Conservation (phyloP, 192 early-diverging fungal genomes). For the Coemansia sp. region DNA sequence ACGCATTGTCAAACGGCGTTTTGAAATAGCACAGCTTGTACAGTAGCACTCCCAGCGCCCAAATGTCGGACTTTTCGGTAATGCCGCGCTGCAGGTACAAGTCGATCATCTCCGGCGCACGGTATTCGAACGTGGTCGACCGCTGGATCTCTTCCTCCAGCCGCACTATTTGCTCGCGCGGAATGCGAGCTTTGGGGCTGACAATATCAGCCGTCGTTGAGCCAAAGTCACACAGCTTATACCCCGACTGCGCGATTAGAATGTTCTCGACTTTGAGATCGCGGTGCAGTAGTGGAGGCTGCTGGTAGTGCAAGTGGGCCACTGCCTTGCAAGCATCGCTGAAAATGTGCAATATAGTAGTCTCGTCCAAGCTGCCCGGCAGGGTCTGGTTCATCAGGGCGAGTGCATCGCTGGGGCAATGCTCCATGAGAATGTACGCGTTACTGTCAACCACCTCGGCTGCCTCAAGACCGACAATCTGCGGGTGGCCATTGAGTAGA, state of each 20-base stretch:
- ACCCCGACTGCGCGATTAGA: conserved; percentile 64
- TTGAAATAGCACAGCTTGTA: conserved; percentile 97
- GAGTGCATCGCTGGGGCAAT: conserved; percentile 72
- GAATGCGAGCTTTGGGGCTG: conserved; percentile 33
- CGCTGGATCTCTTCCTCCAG: conserved; percentile 91
- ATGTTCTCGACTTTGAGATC: conserved; percentile 89
- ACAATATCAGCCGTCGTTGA: conserved; percentile 64
- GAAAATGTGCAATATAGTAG: conserved; percentile 90
- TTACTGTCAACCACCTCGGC: conserved; percentile 64
- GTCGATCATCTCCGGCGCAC: conserved; percentile 95
- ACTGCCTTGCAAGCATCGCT: conserved; percentile 83
- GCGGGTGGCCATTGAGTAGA: conserved; percentile 73
- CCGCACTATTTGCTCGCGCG: conserved; percentile 68
- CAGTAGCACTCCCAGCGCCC: conserved; percentile 91
- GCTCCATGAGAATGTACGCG: conserved; percentile 93
- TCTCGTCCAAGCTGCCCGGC: conserved; percentile 71
- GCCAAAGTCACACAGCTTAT: conserved; percentile 97
- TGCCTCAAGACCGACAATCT: conserved; percentile 83
- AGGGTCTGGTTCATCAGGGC: conserved; percentile 87
- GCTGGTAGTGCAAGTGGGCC: conserved; percentile 87
- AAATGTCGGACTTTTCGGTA: conserved; percentile 80
- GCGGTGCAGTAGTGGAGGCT: conserved; percentile 83
- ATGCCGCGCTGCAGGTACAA: conserved; percentile 82
- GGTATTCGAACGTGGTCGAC: conserved; percentile 93
- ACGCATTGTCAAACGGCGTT: conserved; percentile 93